Base-by-base conservation (phyloP, 305 asterid species). In the Nicotiana rustica region DNA sequence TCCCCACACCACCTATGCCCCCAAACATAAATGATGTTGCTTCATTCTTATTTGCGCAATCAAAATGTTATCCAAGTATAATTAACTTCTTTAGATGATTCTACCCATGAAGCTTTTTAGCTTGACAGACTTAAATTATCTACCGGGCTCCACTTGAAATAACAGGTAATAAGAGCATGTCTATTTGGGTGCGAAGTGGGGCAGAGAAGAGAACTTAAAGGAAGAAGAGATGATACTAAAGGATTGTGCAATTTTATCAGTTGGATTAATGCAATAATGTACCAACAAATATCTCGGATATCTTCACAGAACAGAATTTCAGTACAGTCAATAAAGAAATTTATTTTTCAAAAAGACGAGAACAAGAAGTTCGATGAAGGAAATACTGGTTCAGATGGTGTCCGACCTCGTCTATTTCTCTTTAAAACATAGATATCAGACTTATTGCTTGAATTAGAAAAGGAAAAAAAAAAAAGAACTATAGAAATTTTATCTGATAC, bases 401-500 rank as follows among this genome's bases (percentile, higher is more conserved):
- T 60, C 21, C 66, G 2, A 7, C 66, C 31, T 60, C 66, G 2
- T 7, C 31, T 18, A 60, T 7, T 21, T 18, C 14, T 18, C 12
- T 60, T 18, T 60, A 18, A 0, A 60, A 6, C 66, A 59, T 18
- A 64, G 36, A 1, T 25, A 25, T 29, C 69, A 5, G 38, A 21
- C n/a, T 64, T 64, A 12, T 4, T 25, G 41, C 41, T 65, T 65
- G 41, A 65, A 64, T 10, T 25, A 36, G 49, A 38, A 38, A 1
- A 38, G 47, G 17, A 0, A 62, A 19, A 55, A 7, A n/a, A 17
- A 12, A 13, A 5, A 12, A 13, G 35, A 12, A 10, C 14, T 62
- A 10, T 21, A 64, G 12, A 15, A 64, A 10, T 62, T 10, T 10
- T 62, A 21, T 62, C 68, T 62, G 86, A 79, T 82, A 70, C 87